Percentiles rank a stretch among this genome's conserved stretches.
These are phyloP conservation scores for Colletotrichum chlorophyti DNA, from an alignment of 2,329 filamentous ascomycete species.

Conservation along the genomic window DNA sequence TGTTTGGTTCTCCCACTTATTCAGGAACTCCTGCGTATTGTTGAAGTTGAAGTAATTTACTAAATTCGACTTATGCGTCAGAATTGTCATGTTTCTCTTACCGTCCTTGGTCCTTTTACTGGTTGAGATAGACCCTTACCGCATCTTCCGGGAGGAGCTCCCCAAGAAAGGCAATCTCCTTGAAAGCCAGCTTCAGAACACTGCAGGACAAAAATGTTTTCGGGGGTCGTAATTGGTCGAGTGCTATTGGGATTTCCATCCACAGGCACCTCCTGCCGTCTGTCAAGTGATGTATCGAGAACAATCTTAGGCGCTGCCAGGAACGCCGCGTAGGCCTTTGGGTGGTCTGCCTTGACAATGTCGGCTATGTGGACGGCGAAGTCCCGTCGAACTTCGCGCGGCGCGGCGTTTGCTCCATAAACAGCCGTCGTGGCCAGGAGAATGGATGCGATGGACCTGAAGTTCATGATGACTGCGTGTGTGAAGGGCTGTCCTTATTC, in stretches of 20 bases:
- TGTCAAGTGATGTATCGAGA: background rate
- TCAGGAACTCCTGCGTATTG: conserved; percentile 1
- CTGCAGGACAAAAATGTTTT: conserved; percentile 14
- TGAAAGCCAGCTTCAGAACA: conserved; percentile 14
- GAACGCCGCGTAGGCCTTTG: conserved; percentile 19
- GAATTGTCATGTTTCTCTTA: background rate
- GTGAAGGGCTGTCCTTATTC: background rate
- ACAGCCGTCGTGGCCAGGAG: conserved; percentile 3
- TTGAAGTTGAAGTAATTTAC: conserved; percentile 19
- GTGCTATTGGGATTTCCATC: conserved; percentile 8
- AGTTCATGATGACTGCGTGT: background rate
- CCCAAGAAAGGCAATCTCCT: conserved; percentile 13
- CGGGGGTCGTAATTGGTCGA: conserved; percentile 7
- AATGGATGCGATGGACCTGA: background rate
- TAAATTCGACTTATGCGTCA: background rate
- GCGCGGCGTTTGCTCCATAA: background rate
- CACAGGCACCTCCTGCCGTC: conserved; percentile 12
- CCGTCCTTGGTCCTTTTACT: too few relatives aligned
- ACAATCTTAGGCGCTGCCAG: background rate
- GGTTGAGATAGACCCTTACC: background rate
- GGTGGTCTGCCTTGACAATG: background rate
- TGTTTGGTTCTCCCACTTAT: conserved; percentile 22
- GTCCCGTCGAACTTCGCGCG: background rate
- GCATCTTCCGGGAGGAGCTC: conserved; percentile 16
- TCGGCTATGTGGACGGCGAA: background rate